A percentile compares a stretch with the other conserved stretches of the same genome.
Evolutionary conservation across 1,284 basidiomycete genomes (phyloP).

Genomic region (Sanghuangporus sanghuang): DNA sequence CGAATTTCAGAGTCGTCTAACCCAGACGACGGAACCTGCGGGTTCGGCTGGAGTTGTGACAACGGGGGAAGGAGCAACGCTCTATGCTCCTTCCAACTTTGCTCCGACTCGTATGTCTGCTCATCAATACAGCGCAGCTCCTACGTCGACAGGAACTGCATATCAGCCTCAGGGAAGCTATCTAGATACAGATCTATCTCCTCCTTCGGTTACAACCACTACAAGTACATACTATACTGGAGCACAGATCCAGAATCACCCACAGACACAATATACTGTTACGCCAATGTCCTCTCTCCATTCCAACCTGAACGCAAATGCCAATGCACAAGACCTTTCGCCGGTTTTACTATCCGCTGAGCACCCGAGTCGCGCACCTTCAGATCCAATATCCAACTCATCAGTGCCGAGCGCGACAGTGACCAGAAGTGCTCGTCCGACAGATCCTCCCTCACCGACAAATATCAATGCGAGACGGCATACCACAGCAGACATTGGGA

Average conservation of each 20-base stretch:
- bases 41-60: background rate
- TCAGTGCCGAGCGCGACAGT: background rate
- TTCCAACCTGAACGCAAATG: background rate
- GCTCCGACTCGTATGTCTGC: conserved; percentile 4
- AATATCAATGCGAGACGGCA: conserved; percentile 10
- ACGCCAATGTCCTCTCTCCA: background rate
- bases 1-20: conserved; percentile 6
- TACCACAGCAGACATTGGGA: conserved; percentile 26
- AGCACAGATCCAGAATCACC: background rate
- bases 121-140: conserved; percentile 8
- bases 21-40: background rate
- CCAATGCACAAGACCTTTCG: background rate
- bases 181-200: background rate
- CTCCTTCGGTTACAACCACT: background rate
- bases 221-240: background rate
- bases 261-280: background rate
- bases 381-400: background rate
- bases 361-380: background rate
- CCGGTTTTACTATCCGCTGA: background rate
- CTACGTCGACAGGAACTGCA: background rate
- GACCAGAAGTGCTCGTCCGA: background rate
- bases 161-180: background rate
- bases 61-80: background rate
- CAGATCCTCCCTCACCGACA: conserved; percentile 2
- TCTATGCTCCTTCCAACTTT: conserved; percentile 10